Evolutionary conservation across 2,329 filamentous ascomycete genomes (phyloP).

Genomic region (Fusarium siculi): DNA sequence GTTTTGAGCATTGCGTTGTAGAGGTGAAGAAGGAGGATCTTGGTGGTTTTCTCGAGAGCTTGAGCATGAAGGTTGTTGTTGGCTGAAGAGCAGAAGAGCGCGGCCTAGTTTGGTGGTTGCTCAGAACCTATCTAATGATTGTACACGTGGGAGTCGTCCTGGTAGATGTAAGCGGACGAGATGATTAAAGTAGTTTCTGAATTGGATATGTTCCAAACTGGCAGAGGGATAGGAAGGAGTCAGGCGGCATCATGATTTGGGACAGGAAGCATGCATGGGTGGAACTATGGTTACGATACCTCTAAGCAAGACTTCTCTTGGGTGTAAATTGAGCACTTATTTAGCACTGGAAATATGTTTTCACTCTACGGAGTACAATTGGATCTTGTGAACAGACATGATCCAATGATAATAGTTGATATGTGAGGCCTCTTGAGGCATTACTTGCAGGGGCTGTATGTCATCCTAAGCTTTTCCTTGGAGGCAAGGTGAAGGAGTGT

Average conservation of each 20-base stretch:
- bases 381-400: not conserved
- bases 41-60: constrained; percentile 85
- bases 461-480: constrained; percentile 21
- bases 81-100: constrained; percentile 52
- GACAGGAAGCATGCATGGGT: constrained; percentile 29
- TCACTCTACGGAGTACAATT: not conserved
- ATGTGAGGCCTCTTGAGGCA: not conserved
- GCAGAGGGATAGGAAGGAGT: constrained; percentile 31
- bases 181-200: constrained; percentile 7
- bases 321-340: not conserved
- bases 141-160: constrained; percentile 10
- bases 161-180: constrained; percentile 8
- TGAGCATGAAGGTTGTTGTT: constrained; percentile 91
- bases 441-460: constrained; percentile 4
- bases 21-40: constrained; percentile 98
- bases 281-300: constrained; percentile 37
- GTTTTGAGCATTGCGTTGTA: constrained; percentile 96
- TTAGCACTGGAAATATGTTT: not conserved
- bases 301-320: constrained; percentile 19
- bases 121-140: constrained; percentile 10
- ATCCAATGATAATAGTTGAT: not conserved
- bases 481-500: constrained; percentile 3
- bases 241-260: constrained; percentile 33
- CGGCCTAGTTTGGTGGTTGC: not conserved
- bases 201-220: constrained; percentile 20